Conservation (phyloP, 805 yeast species). For the Metschnikowia hibisci region DNA sequence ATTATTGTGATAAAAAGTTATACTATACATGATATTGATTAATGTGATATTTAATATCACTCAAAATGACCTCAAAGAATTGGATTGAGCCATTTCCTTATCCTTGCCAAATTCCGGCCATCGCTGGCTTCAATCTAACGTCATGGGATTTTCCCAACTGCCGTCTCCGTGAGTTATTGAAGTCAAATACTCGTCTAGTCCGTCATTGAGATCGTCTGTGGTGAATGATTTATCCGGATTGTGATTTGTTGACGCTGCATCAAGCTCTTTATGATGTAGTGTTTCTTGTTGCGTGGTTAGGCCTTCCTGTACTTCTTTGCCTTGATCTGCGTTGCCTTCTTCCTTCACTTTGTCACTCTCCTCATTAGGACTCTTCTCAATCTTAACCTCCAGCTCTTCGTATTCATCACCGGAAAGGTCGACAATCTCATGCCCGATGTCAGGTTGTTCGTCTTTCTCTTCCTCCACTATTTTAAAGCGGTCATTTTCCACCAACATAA, state of each 20-base stretch:
- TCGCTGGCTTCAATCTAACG: constrained; percentile 23
- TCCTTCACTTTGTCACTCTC: neutral
- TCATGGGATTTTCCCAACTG: constrained; percentile 39
- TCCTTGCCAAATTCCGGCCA: too few species aligned
- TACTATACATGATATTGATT: too few species aligned
- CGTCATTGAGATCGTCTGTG: constrained; percentile 23
- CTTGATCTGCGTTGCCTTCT: neutral
- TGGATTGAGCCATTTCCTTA: too few species aligned
- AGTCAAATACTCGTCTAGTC: constrained; percentile 28
- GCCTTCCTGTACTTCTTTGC: neutral
- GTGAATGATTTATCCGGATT: neutral
- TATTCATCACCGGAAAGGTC: constrained; percentile 30
- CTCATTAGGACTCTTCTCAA: constrained; percentile 6
- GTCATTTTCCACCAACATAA: constrained; percentile 34
- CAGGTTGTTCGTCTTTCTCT: constrained; percentile 8
- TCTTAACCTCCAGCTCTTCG: constrained; percentile 11
- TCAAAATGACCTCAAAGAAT: too few species aligned
- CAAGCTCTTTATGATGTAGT: too few species aligned
- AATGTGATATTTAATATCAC: too few species aligned
- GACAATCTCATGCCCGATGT: constrained; percentile 23
- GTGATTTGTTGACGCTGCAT: neutral
- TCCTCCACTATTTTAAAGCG: constrained; percentile 34
- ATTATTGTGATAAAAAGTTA: too few species aligned
- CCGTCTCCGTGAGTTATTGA: constrained; percentile 28
- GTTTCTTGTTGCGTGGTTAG: neutral